phyloP scores from a whole-genome alignment of 1,284 basidiomycete species.

The Austropuccinia psidii region DNA sequence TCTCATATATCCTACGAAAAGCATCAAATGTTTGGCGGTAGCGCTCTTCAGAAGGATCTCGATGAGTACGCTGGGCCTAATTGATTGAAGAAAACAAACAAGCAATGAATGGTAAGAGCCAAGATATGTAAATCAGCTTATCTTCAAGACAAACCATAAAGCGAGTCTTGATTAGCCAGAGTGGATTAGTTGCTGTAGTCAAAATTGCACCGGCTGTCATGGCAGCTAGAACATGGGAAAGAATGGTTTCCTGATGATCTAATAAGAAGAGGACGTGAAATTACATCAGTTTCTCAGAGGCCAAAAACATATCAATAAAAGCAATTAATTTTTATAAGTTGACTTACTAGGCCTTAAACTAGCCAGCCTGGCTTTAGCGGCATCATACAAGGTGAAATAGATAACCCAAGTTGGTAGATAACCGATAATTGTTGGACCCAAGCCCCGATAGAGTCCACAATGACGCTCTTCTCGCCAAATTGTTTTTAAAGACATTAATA shows the following conservation, averaged over 20 bases:
- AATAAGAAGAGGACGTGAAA: neutral
- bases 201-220: conserved; percentile 85
- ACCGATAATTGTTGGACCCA: conserved; percentile 88
- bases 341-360: conserved; percentile 48
- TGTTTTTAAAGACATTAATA: conserved; percentile 63
- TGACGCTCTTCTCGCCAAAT: conserved; percentile 69
- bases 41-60: conserved; percentile 69
- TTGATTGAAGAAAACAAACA: no score
- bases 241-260: conserved; percentile 38
- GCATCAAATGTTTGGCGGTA: conserved; percentile 84
- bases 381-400: conserved; percentile 97
- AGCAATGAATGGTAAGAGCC: no score
- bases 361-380: conserved; percentile 73
- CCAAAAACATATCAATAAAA: no score
- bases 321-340: no score
- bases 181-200: conserved; percentile 80
- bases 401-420: conserved; percentile 97
- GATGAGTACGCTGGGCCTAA: conserved; percentile 48
- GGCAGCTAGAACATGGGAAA: conserved; percentile 74
- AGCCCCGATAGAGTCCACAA: conserved; percentile 79
- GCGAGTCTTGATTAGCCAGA: conserved; percentile 95
- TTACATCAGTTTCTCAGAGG: neutral
- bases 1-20: conserved; percentile 70
- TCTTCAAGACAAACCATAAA: conserved; percentile 70
- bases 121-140: no score